Evolutionary conservation across 768 basidiomycete genomes (phyloP).

Genomic region (Obba rivulosa): DNA sequence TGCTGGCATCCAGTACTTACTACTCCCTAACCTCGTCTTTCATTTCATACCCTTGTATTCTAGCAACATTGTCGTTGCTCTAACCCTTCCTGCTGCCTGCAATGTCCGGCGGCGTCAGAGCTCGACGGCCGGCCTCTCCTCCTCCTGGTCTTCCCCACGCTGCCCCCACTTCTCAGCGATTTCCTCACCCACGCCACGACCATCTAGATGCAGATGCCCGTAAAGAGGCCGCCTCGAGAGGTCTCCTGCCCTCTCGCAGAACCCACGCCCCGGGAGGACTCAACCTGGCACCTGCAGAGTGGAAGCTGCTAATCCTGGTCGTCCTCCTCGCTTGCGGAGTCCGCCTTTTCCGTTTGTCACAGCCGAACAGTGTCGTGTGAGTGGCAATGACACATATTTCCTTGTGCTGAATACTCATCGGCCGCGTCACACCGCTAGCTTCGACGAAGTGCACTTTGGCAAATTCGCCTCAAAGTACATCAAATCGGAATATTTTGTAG

Average conservation of each 20-base stretch:
- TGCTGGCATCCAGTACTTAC: background rate
- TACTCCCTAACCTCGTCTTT: background rate
- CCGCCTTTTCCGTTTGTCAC: slow-evolving; percentile 79
- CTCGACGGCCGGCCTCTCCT: slow-evolving; percentile 65
- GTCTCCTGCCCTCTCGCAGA: slow-evolving; percentile 47
- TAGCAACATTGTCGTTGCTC: slow-evolving; percentile 2
- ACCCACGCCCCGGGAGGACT: slow-evolving; percentile 51
- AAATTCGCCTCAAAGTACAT: slow-evolving; percentile 95
- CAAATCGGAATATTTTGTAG: slow-evolving; percentile 86
- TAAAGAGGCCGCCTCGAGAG: slow-evolving; percentile 63
- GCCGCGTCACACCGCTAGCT: slow-evolving; percentile 40
- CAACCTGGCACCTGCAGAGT: slow-evolving; percentile 65
- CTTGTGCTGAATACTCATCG: background rate
- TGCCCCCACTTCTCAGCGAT: slow-evolving; percentile 39
- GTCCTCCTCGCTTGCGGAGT: slow-evolving; percentile 71
- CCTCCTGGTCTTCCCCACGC: slow-evolving; percentile 41
- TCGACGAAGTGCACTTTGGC: slow-evolving; percentile 98
- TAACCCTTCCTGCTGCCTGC: background rate
- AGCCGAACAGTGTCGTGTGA: slow-evolving; percentile 90
- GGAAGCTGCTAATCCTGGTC: slow-evolving; percentile 65
- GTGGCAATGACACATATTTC: slow-evolving; percentile 24
- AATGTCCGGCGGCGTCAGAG: slow-evolving; percentile 52
- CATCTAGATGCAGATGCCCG: slow-evolving; percentile 72
- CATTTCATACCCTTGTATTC: slow-evolving; percentile 1
- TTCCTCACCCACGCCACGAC: slow-evolving; percentile 60